Percentiles rank a stretch among this genome's conserved stretches.
phyloP scores from a whole-genome alignment of 345 rosid genomes.

The Acer campestre region DNA sequence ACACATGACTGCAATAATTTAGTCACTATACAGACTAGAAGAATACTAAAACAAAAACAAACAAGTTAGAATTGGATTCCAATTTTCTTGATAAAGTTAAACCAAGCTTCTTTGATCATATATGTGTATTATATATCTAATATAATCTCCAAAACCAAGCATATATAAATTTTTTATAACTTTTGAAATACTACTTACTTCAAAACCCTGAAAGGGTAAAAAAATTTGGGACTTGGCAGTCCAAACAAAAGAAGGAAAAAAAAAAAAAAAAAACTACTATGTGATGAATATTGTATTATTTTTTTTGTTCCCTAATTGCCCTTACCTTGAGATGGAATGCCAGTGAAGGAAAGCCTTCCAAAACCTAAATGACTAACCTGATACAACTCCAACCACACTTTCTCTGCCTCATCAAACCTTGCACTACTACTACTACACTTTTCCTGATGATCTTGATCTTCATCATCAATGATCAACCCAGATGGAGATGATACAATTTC shows the following conservation, averaged over 20 bases:
- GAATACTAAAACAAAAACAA: background rate
- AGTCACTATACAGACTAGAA: background rate
- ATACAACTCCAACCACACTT: slow-evolving; percentile 76
- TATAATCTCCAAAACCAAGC: background rate
- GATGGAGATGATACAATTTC: slow-evolving; percentile 19
- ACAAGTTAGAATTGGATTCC: background rate
- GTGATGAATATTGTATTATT: background rate
- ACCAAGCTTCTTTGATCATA: background rate
- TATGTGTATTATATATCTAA: too few relatives aligned
- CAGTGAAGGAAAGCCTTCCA: slow-evolving; percentile 84
- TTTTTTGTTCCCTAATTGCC: background rate
- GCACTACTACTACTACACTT: slow-evolving; percentile 35
- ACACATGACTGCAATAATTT: background rate
- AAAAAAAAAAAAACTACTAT: background rate
- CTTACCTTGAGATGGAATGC: slow-evolving; percentile 22
- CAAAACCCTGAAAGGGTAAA: background rate
- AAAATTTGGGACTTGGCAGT: slow-evolving; percentile 15
- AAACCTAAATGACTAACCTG: slow-evolving; percentile 84
- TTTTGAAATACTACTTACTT: background rate
- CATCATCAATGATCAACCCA: slow-evolving; percentile 14
- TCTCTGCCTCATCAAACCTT: slow-evolving; percentile 62
- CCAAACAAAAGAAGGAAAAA: background rate
- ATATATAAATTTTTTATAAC: background rate
- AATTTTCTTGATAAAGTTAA: background rate
- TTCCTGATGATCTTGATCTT: slow-evolving; percentile 28